Conservation (phyloP, 495 filamentous ascomycete species). For the Neurospora intermedia region DNA sequence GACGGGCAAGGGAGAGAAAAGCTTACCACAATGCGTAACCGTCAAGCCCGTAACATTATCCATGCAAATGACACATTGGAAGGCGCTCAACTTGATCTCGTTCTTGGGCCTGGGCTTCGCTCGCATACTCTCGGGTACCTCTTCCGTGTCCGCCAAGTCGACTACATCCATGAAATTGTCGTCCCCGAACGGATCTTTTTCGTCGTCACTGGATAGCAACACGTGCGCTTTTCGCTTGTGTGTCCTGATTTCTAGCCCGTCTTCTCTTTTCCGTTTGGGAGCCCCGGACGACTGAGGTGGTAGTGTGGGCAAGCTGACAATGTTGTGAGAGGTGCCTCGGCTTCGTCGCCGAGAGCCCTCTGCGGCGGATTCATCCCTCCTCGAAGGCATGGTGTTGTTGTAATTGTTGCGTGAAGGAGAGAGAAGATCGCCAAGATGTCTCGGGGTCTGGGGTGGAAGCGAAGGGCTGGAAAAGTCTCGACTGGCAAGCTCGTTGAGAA, state of each 20-base stretch:
- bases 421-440: not conserved
- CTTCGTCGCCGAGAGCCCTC: not conserved
- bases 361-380: not conserved
- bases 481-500: constrained; percentile 15
- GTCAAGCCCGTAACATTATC: constrained; percentile 63
- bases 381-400: not conserved
- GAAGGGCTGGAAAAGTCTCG: constrained; percentile 30
- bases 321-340: not conserved
- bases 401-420: not conserved
- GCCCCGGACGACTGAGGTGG: not conserved
- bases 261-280: not conserved
- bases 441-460: constrained; percentile 8
- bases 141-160: constrained; percentile 53
- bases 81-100: constrained; percentile 40
- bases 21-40: constrained; percentile 73
- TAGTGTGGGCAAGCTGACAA: not conserved
- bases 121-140: constrained; percentile 41
- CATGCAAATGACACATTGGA: constrained; percentile 81
- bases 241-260: not conserved
- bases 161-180: constrained; percentile 20
- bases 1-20: constrained; percentile 2
- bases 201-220: constrained; percentile 9
- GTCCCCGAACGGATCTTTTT: constrained; percentile 22
- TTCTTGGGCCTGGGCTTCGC: constrained; percentile 39
- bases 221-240: constrained; percentile 6